Conservation (phyloP, 1,284 basidiomycete genomes). For the Pterulicium gracile region DNA sequence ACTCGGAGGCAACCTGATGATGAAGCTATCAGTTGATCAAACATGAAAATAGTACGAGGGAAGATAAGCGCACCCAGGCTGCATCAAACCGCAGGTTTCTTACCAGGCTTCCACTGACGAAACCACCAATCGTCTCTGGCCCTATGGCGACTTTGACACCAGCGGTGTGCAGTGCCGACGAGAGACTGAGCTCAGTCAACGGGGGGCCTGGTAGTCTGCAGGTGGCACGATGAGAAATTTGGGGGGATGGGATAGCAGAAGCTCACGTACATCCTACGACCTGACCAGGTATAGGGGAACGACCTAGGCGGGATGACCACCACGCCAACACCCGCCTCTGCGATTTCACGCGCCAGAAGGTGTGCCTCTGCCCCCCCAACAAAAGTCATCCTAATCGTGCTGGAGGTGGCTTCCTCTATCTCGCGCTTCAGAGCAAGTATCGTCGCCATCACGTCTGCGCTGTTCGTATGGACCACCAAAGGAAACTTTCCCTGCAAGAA, state of each 20-base stretch:
- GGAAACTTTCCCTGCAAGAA: constrained; percentile 25
- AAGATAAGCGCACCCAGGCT: constrained; percentile 43
- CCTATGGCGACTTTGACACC: constrained; percentile 55
- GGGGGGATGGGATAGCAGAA: constrained; percentile 8
- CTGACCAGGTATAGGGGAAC: constrained; percentile 42
- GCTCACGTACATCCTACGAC: constrained; percentile 25
- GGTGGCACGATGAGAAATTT: constrained; percentile 1
- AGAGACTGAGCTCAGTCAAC: constrained; percentile 32
- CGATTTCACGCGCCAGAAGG: constrained; percentile 46
- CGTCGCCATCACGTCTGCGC: constrained; percentile 48
- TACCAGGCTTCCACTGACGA: constrained; percentile 35
- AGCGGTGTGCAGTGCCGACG: constrained; percentile 31
- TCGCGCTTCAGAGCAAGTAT: constrained; percentile 44
- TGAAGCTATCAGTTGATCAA: neutral
- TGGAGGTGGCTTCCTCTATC: constrained; percentile 28
- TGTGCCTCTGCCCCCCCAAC: constrained; percentile 45
- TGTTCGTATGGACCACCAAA: constrained; percentile 50
- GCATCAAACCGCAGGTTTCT: constrained; percentile 44
- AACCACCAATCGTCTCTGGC: constrained; percentile 52
- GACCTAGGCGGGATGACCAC: constrained; percentile 36
- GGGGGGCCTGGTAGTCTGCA: constrained; percentile 29
- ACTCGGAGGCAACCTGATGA: constrained; percentile 38
- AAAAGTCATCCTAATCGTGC: constrained; percentile 27
- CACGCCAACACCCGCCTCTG: constrained; percentile 39
- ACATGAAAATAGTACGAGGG: neutral